These are phyloP conservation scores for Penicillium glabrum DNA, from an alignment of 2,329 filamentous ascomycete genomes.

Conservation along the genomic window DNA sequence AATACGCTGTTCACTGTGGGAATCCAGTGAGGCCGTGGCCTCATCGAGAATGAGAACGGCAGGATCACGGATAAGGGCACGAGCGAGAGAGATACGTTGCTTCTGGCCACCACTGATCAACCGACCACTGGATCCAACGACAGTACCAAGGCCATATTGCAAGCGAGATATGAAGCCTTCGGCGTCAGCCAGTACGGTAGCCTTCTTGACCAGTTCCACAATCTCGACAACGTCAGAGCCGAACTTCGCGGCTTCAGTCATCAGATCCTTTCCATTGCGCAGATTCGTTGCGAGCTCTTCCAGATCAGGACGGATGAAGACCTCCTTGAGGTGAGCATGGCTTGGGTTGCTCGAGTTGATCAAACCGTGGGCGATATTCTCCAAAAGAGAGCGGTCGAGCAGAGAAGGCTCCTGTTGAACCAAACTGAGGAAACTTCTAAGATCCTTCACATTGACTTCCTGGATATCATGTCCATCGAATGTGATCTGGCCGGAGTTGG, in stretches of 20 bases:
- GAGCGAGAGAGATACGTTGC: slow-evolving; percentile 76
- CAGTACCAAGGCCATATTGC: slow-evolving; percentile 63
- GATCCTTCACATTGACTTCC: slow-evolving; percentile 51
- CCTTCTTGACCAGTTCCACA: slow-evolving; percentile 37
- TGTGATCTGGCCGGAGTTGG: slow-evolving; percentile 61
- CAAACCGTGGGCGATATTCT: slow-evolving; percentile 45
- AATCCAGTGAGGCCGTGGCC: slow-evolving; percentile 64
- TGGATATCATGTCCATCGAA: slow-evolving; percentile 63
- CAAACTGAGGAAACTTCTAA: slow-evolving; percentile 23
- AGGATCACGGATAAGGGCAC: slow-evolving; percentile 70
- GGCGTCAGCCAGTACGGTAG: slow-evolving; percentile 61
- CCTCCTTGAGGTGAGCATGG: slow-evolving; percentile 21
- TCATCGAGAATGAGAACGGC: slow-evolving; percentile 78
- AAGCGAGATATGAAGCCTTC: slow-evolving; percentile 29
- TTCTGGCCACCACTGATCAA: slow-evolving; percentile 76
- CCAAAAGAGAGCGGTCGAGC: slow-evolving; percentile 21
- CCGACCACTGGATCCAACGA: slow-evolving; percentile 73
- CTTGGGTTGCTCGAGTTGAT: slow-evolving; percentile 31
- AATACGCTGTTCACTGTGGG: slow-evolving; percentile 53
- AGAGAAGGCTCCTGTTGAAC: slow-evolving; percentile 26
- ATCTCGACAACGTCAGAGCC: slow-evolving; percentile 52
- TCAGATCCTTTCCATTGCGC: slow-evolving; percentile 52
- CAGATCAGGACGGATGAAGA: slow-evolving; percentile 52
- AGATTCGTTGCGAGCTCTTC: slow-evolving; percentile 44
- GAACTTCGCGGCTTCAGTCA: slow-evolving; percentile 44